Percentiles rank a stretch among this genome's conserved stretches.
Conservation (phyloP, 2,329 filamentous ascomycete species). For the Aspergillus pseudoviridinutans region DNA sequence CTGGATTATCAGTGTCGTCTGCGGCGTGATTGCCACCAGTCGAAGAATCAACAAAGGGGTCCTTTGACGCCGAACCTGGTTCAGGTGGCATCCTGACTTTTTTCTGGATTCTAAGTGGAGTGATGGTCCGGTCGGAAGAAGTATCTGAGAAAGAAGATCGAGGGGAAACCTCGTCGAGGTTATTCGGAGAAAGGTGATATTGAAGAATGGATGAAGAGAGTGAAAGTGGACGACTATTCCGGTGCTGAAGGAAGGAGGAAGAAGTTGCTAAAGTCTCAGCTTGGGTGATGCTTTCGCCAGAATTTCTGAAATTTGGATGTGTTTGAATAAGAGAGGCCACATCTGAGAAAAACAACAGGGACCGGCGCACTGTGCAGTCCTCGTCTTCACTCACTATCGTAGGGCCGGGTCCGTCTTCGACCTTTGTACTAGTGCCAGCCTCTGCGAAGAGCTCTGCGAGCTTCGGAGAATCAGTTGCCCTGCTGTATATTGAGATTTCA, state of each 20-base stretch:
- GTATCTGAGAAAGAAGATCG: slow-evolving; percentile 1
- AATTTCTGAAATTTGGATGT: slow-evolving; percentile 2
- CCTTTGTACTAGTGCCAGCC: neutral
- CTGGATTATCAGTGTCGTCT: neutral
- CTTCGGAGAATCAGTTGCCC: neutral
- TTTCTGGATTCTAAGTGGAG: neutral
- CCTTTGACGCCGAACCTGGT: neutral
- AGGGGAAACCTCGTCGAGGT: neutral
- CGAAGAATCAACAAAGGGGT: slow-evolving; percentile 4
- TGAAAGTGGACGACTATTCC: neutral
- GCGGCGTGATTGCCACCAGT: neutral
- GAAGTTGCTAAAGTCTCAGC: neutral
- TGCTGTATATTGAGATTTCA: neutral
- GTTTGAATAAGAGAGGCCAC: slow-evolving; percentile 5
- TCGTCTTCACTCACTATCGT: slow-evolving; percentile 8
- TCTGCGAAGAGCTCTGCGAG: neutral
- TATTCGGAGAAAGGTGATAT: neutral
- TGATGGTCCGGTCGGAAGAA: slow-evolving; percentile 1
- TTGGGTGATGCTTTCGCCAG: neutral
- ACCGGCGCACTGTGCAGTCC: slow-evolving; percentile 2
- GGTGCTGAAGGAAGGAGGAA: neutral
- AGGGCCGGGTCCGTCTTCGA: neutral
- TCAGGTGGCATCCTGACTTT: neutral
- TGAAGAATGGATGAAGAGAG: neutral
- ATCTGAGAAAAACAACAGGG: slow-evolving; percentile 4